phyloP scores from a whole-genome alignment of 75 land plant genomes.

The Cryptomeria japonica region DNA sequence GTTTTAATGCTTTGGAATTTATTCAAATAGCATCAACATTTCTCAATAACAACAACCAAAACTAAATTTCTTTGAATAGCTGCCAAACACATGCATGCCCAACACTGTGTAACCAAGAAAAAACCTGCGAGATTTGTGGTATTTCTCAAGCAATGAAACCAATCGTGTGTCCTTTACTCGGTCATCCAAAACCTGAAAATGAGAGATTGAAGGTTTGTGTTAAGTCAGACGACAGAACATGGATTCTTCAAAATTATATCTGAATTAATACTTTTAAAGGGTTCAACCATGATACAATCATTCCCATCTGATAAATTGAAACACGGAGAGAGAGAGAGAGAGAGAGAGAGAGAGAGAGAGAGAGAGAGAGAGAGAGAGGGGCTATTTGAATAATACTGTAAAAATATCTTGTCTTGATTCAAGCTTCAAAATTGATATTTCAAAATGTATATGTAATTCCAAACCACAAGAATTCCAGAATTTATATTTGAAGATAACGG shows the following conservation, averaged over 20 bases:
- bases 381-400: background rate
- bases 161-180: constrained; percentile 57
- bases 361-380: too few species aligned
- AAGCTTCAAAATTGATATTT: background rate
- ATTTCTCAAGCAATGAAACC: constrained; percentile 58
- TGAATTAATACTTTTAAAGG: background rate
- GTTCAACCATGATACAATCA: background rate
- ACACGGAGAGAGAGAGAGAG: background rate
- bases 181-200: constrained; percentile 67
- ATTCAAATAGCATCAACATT: background rate
- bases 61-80: background rate
- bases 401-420: background rate
- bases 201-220: background rate
- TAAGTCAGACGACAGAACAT: background rate
- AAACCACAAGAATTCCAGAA: background rate
- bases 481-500: background rate
- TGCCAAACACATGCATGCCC: background rate
- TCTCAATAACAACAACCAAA: background rate
- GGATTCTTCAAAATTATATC: background rate
- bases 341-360: too few species aligned
- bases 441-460: background rate
- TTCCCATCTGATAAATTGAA: background rate
- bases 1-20: background rate
- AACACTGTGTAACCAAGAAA: background rate
- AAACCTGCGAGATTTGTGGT: constrained; percentile 67